Conservation (phyloP, 2,329 filamentous ascomycete species). For the Sordariomycetes sp. region DNA sequence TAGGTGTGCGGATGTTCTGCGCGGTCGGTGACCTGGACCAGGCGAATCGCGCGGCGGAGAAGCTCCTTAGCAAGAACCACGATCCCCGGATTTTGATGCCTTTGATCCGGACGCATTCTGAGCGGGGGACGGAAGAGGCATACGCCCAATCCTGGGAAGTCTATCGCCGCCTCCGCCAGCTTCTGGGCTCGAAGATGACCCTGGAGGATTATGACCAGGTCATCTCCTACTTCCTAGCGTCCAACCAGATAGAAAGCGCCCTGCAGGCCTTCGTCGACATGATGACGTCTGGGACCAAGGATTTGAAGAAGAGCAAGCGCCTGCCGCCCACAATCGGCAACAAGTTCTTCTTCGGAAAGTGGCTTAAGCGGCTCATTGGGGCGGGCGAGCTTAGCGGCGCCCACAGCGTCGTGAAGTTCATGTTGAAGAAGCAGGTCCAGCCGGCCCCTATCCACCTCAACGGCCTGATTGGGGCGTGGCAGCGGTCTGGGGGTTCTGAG, state of each 20-base stretch:
- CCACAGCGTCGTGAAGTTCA: slow-evolving; percentile 58
- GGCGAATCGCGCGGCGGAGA: slow-evolving; percentile 41
- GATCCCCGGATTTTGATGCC: slow-evolving; percentile 48
- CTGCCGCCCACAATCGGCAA: slow-evolving; percentile 45
- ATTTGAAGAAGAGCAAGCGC: slow-evolving; percentile 25
- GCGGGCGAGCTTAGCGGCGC: slow-evolving; percentile 59
- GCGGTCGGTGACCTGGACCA: slow-evolving; percentile 41
- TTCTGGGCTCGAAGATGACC: slow-evolving; percentile 45
- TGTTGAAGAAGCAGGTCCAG: slow-evolving; percentile 54
- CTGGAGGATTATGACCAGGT: slow-evolving; percentile 68
- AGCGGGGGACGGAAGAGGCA: slow-evolving; percentile 28
- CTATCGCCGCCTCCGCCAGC: slow-evolving; percentile 51
- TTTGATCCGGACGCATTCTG: slow-evolving; percentile 56
- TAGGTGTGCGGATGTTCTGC: slow-evolving; percentile 54
- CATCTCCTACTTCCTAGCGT: slow-evolving; percentile 55
- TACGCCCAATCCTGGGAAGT: slow-evolving; percentile 49
- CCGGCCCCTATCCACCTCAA: slow-evolving; percentile 69
- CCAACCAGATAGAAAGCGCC: slow-evolving; percentile 51
- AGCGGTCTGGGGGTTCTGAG: slow-evolving; percentile 44
- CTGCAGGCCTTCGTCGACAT: slow-evolving; percentile 77
- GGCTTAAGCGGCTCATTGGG: slow-evolving; percentile 74
- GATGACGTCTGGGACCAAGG: slow-evolving; percentile 53
- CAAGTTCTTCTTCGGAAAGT: slow-evolving; percentile 75
- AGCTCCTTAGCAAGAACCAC: slow-evolving; percentile 32
- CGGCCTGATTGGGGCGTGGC: slow-evolving; percentile 66